Conservation (phyloP, 192 early-diverging fungal genomes). For the Coemansia sp. region DNA sequence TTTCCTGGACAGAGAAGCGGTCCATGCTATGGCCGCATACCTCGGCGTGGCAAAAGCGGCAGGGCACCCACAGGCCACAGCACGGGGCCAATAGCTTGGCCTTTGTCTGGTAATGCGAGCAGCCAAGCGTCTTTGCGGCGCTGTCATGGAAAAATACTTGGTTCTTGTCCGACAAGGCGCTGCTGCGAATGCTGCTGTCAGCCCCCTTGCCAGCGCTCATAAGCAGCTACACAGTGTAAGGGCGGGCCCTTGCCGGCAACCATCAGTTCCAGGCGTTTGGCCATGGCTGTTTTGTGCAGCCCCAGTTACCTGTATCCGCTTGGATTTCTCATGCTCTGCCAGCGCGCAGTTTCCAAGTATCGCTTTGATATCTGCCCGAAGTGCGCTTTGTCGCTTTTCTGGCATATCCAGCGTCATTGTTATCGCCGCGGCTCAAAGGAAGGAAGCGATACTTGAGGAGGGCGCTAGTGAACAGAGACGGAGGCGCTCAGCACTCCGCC, state of each 20-base stretch:
- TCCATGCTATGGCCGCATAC: conserved; percentile 59
- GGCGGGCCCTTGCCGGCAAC: neutral
- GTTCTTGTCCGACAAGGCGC: neutral
- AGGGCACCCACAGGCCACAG: conserved; percentile 66
- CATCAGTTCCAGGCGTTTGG: neutral
- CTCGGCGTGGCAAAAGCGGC: conserved; percentile 76
- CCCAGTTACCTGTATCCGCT: conserved; percentile 15
- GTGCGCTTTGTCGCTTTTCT: conserved; percentile 1
- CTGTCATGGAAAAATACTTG: conserved; percentile 9
- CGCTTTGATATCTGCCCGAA: conserved; percentile 14
- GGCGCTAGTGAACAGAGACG: too few species aligned
- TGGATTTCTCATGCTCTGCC: conserved; percentile 14
- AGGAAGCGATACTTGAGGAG: too few species aligned
- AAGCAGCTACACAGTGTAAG: neutral
- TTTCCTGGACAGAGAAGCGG: conserved; percentile 61
- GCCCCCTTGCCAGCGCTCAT: neutral
- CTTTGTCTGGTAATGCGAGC: conserved; percentile 40
- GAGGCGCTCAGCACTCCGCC: too few species aligned
- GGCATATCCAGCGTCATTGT: too few species aligned
- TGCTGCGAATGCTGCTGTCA: neutral
- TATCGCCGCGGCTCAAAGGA: too few species aligned
- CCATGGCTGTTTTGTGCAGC: neutral
- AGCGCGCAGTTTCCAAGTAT: conserved; percentile 4
- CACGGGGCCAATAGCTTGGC: conserved; percentile 54
- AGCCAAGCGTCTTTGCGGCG: conserved; percentile 16